Evolutionary conservation across 345 rosid genomes (phyloP).

Genomic region (Cardiospermum halicacabum): DNA sequence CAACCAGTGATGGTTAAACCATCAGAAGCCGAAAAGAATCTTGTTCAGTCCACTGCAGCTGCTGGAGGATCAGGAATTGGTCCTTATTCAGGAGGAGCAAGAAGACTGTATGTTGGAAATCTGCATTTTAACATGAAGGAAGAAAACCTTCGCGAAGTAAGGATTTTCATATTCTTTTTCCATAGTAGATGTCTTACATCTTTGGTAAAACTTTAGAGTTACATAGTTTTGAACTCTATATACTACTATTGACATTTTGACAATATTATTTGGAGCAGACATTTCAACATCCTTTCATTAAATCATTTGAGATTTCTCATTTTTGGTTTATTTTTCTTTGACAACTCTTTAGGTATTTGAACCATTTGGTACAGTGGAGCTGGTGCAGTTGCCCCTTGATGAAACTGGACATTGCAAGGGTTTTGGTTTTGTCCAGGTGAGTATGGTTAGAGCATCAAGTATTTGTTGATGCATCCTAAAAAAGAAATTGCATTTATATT

Average conservation of each 20-base stretch:
- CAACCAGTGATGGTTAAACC: conserved; percentile 98
- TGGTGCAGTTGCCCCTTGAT: conserved; percentile 91
- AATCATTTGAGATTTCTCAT: background rate
- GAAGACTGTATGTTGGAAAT: conserved; percentile 93
- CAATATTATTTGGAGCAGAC: background rate
- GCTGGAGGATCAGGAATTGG: conserved; percentile 58
- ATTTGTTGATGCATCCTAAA: conserved; percentile 1
- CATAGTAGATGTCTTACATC: background rate
- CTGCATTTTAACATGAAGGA: conserved; percentile 81
- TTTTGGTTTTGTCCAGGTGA: conserved; percentile 94
- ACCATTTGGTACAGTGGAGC: conserved; percentile 89
- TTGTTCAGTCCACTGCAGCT: conserved; percentile 84
- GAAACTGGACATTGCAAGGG: conserved; percentile 91
- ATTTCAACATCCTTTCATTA: background rate
- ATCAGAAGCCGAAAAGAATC: conserved; percentile 99
- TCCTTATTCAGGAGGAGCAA: conserved; percentile 80
- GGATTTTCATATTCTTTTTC: conserved; percentile 1
- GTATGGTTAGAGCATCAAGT: conserved; percentile 10
- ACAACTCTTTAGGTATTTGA: conserved; percentile 71
- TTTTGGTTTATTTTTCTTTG: too few relatives aligned
- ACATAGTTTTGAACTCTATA: background rate
- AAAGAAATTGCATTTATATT: conserved; percentile 6
- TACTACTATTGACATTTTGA: background rate
- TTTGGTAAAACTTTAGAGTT: background rate
- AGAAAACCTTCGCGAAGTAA: conserved; percentile 86